Evolutionary conservation across 441 rosid species (phyloP).

Genomic region (Caryocar brasiliense): DNA sequence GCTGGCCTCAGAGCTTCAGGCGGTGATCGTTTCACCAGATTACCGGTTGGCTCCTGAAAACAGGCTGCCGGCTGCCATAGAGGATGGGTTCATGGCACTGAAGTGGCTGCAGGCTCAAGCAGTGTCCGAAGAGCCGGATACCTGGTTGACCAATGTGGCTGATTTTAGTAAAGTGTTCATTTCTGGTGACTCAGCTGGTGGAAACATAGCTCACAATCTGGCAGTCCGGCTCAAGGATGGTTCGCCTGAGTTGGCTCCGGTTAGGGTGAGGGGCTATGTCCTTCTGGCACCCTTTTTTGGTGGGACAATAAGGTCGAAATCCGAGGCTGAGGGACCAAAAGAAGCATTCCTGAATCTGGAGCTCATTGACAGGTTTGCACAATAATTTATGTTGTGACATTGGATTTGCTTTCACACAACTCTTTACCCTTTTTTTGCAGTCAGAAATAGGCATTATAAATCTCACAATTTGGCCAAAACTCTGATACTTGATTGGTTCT

Average conservation of each 20-base stretch:
- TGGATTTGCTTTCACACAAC: too few species aligned
- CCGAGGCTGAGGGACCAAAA: constrained; percentile 49
- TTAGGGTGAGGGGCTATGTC: constrained; percentile 38
- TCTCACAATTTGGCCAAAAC: too few species aligned
- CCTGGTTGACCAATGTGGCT: constrained; percentile 41
- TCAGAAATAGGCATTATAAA: too few species aligned
- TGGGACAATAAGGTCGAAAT: constrained; percentile 32
- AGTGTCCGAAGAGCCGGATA: constrained; percentile 20
- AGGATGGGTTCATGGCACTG: constrained; percentile 42
- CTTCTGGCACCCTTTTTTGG: constrained; percentile 58
- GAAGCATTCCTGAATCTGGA: constrained; percentile 47
- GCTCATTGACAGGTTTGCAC: constrained; percentile 43
- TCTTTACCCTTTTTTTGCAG: too few species aligned
- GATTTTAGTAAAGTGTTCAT: constrained; percentile 45
- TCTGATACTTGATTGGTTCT: too few species aligned
- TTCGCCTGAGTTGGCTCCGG: constrained; percentile 31
- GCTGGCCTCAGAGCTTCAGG: constrained; percentile 41
- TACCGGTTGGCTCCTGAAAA: constrained; percentile 57
- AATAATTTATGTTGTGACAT: too few species aligned
- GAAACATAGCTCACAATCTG: constrained; percentile 44
- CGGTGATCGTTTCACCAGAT: constrained; percentile 41
- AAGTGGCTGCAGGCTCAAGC: constrained; percentile 54
- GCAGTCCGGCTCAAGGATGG: constrained; percentile 30
- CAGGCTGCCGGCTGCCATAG: constrained; percentile 49
- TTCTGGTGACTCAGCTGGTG: constrained; percentile 53